Base-by-base conservation (phyloP, 2,329 filamentous ascomycete genomes). In the Hypoxylon sp. region DNA sequence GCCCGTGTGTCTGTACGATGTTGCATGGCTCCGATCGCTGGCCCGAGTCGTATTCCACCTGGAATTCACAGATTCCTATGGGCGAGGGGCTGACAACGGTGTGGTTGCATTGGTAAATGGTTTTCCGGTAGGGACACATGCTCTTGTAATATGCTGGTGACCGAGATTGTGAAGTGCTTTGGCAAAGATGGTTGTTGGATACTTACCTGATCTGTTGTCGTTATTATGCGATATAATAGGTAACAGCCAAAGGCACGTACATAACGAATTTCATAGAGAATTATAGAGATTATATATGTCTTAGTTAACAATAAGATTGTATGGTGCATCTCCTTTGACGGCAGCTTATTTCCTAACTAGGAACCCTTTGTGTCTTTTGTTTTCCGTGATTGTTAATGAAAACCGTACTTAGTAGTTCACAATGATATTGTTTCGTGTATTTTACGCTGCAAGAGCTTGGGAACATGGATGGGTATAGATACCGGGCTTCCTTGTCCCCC, bases 51-150 rank as follows among this genome's bases (percentile, higher is more conserved):
- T 67, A 70, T 5, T 69, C 63, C 2, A 52, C 46, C 43, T 74
- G 73, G 13, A 11, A 13, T 7, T 58, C 7, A 46, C 76, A 78
- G 9, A 36, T 3, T 5, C 36, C 36, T 19, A 71, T 11, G 2
- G 71, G 70, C 30, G 58, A 28, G 1, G 49, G 14, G 3, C 61
- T 62, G 28, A 67, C 32, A 5, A 64, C 61, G 2, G 64, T 28
- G 67, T 78, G 76, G 69, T 77, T 77, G 67, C 76, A 78, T 10
- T 21, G 3, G 60, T 65, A 75, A 32, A 75, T 57, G 1, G 66
- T 65, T 45, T 72, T 73, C n/a, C 73, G 69, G 70, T 75, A 73
- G 14, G 32, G 58, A 50, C 76, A 78, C 76, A 78, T 78, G 19
- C 6, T 67, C 19, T 19, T 34, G 6, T 17, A 0, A 17, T 43